These are phyloP conservation scores for Linum trigynum DNA, from an alignment of 345 rosid species.

Conservation along the genomic window DNA sequence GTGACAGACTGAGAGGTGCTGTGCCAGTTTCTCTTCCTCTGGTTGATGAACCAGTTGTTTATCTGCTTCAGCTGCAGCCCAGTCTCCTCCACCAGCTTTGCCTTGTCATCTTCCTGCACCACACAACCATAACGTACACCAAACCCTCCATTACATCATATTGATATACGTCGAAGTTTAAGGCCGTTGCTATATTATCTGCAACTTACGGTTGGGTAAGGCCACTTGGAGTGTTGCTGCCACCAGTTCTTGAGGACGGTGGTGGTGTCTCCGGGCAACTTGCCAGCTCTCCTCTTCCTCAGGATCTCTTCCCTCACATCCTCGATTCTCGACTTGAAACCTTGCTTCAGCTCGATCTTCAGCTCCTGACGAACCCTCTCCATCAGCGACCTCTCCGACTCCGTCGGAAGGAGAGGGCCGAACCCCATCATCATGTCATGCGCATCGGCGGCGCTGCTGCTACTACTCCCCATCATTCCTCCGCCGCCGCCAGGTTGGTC, in stretches of 20 bases:
- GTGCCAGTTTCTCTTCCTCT: conserved; percentile 97
- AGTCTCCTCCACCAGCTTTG: conserved; percentile 93
- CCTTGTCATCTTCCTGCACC: conserved; percentile 94
- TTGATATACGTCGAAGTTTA: too few relatives aligned
- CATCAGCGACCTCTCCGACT: conserved; percentile 97
- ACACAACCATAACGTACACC: too few relatives aligned
- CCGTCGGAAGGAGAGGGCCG: conserved; percentile 90
- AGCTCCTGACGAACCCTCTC: conserved; percentile 97
- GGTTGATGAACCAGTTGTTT: conserved; percentile 99
- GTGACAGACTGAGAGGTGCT: conserved; percentile 87
- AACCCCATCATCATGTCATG: conserved; percentile 79
- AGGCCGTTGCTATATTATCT: too few relatives aligned
- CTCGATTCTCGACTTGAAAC: conserved; percentile 86
- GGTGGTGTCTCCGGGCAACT: conserved; percentile 95
- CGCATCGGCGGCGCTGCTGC: conserved; percentile 22
- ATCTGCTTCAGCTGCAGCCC: conserved; percentile 97
- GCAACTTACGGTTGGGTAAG: conserved; percentile 99
- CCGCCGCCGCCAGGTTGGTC: conserved; percentile 38
- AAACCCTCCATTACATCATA: too few relatives aligned
- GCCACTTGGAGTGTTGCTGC: conserved; percentile 98
- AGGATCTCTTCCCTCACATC: conserved; percentile 96
- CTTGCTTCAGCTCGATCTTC: conserved; percentile 94
- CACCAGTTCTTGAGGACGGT: conserved; percentile 90
- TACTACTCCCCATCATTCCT: background rate
- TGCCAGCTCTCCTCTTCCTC: conserved; percentile 93